Conservation (phyloP, 2,329 filamentous ascomycete genomes). For the Verticillium nonalfalfae region DNA sequence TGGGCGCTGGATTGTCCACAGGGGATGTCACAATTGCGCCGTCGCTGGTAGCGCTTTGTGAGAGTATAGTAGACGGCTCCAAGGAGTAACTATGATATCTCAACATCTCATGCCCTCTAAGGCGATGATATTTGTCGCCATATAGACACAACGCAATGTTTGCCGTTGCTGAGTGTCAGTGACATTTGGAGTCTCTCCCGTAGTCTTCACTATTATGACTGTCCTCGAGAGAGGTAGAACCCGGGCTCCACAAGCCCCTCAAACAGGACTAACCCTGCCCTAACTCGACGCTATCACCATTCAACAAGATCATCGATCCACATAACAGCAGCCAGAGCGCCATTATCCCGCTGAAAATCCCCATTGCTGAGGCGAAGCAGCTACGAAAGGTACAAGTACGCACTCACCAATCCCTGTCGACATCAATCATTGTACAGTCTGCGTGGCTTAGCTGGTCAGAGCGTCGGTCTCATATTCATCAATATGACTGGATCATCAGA, state of each 20-base stretch:
- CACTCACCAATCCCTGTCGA: background rate
- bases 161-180: too few species aligned
- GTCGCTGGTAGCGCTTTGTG: conserved; percentile 16
- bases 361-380: too few species aligned
- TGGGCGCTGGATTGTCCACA: conserved; percentile 17
- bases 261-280: background rate
- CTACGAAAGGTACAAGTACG: background rate
- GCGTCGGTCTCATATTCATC: background rate
- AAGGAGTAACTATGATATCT: background rate
- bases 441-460: background rate
- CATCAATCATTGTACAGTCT: background rate
- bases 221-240: too few species aligned
- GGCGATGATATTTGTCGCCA: too few species aligned
- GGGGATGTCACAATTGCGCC: conserved; percentile 21
- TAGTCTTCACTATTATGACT: too few species aligned
- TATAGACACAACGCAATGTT: too few species aligned
- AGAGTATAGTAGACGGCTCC: conserved; percentile 13
- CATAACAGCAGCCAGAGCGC: background rate
- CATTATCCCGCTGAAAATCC: background rate
- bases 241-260: too few species aligned
- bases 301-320: background rate
- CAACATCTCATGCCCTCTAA: too few species aligned
- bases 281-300: background rate
- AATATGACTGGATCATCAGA: background rate
- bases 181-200: too few species aligned